Conservation (phyloP, 441 rosid genomes). For the California macrophylla region DNA sequence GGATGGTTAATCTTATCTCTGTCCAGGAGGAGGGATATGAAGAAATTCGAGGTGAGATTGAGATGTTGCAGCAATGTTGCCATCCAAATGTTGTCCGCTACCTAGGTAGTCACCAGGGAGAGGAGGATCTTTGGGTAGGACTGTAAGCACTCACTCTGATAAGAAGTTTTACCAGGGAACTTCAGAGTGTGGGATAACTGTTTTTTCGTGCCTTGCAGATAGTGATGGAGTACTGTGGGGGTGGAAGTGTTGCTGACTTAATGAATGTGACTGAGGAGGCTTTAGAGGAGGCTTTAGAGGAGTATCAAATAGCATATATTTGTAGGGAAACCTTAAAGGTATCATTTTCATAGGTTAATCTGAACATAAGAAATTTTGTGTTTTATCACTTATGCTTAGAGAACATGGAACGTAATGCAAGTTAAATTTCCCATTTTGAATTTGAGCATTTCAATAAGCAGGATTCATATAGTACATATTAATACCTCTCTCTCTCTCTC, state of each 20-base stretch:
- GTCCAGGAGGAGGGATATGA: constrained; percentile 94
- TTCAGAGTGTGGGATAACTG: constrained; percentile 15
- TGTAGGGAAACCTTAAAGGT: constrained; percentile 97
- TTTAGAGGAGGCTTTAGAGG: constrained; percentile 84
- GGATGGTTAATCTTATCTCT: constrained; percentile 18
- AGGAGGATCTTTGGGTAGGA: constrained; percentile 95
- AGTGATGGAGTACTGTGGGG: constrained; percentile 99
- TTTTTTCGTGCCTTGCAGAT: constrained; percentile 54
- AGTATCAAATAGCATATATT: constrained; percentile 88
- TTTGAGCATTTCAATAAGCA: not conserved
- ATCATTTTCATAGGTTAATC: constrained; percentile 15
- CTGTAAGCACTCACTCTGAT: constrained; percentile 15
- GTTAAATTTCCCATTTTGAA: not conserved
- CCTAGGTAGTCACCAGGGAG: constrained; percentile 97
- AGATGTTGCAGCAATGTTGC: constrained; percentile 97
- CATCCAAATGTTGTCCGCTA: constrained; percentile 95
- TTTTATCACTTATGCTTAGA: not conserved
- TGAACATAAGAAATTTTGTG: constrained; percentile 5
- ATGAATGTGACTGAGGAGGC: constrained; percentile 87
- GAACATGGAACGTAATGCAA: constrained; percentile 4
- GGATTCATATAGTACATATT: not conserved
- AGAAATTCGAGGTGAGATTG: constrained; percentile 96
- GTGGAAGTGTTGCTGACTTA: constrained; percentile 95
- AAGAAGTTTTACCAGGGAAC: not conserved
- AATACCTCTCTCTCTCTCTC: not conserved